Percentiles rank a stretch among this genome's conserved stretches.
Evolutionary conservation across 2,329 filamentous ascomycete species (phyloP).

Genomic region (Plectosphaerella cucumerina): DNA sequence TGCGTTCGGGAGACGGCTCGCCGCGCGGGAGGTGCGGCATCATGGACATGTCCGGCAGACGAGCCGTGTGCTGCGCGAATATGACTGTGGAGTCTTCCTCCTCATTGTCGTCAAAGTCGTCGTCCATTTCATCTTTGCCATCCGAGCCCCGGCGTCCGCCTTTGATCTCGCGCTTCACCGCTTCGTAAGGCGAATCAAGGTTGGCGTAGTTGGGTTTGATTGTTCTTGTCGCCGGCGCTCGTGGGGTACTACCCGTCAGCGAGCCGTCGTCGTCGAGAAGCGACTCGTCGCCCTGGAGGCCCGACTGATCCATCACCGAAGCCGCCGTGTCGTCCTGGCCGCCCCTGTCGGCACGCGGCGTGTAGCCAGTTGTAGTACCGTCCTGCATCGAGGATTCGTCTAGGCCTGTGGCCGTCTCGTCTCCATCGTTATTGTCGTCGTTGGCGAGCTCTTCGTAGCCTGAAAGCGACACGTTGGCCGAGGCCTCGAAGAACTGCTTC

Average conservation of each 20-base stretch:
- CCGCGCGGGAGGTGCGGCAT: slow-evolving; percentile 46
- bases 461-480: slow-evolving; percentile 92
- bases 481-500: slow-evolving; percentile 99
- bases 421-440: slow-evolving; percentile 58
- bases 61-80: slow-evolving; percentile 48
- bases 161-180: slow-evolving; percentile 63
- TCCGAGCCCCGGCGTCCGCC: slow-evolving; percentile 26
- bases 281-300: slow-evolving; percentile 53
- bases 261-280: slow-evolving; percentile 63
- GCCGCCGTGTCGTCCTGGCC: slow-evolving; percentile 34
- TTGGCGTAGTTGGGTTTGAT: slow-evolving; percentile 52
- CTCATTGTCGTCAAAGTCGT: slow-evolving; percentile 30
- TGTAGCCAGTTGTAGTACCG: slow-evolving; percentile 40
- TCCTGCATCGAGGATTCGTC: slow-evolving; percentile 54
- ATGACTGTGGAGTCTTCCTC: slow-evolving; percentile 43
- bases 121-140: slow-evolving; percentile 26
- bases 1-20: slow-evolving; percentile 27
- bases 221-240: slow-evolving; percentile 49
- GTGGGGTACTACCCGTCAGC: slow-evolving; percentile 65
- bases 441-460: slow-evolving; percentile 84
- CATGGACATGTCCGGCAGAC: slow-evolving; percentile 59
- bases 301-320: slow-evolving; percentile 26
- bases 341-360: slow-evolving; percentile 29
- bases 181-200: slow-evolving; percentile 74
- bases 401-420: slow-evolving; percentile 35